Evolutionary conservation across 2,329 filamentous ascomycete species (phyloP).

Genomic region (Trichoderma atroviride): DNA sequence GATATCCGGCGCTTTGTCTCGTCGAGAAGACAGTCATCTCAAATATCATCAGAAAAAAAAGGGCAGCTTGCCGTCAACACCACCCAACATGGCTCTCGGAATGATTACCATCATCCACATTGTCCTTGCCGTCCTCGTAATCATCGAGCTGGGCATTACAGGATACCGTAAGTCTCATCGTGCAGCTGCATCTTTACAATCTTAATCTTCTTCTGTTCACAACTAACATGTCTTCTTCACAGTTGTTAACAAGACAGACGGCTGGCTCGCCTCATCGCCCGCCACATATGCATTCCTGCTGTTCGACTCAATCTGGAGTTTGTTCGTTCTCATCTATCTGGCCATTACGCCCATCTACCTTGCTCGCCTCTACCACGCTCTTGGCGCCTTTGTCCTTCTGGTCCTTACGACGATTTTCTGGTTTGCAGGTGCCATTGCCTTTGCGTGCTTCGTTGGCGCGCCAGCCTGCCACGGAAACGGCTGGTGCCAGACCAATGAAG

Average conservation of each 20-base stretch:
- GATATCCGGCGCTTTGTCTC: neutral
- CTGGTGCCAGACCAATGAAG: slow-evolving; percentile 63
- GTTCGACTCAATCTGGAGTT: slow-evolving; percentile 76
- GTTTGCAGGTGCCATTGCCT: slow-evolving; percentile 82
- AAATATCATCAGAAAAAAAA: neutral
- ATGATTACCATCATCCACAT: slow-evolving; percentile 66
- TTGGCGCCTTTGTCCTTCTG: slow-evolving; percentile 68
- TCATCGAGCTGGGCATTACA: slow-evolving; percentile 75
- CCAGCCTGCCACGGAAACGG: slow-evolving; percentile 54
- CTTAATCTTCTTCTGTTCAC: too few species aligned
- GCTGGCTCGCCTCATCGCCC: slow-evolving; percentile 44
- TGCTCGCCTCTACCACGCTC: slow-evolving; percentile 62
- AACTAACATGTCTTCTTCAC: neutral
- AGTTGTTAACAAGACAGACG: slow-evolving; percentile 28
- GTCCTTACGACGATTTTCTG: slow-evolving; percentile 80
- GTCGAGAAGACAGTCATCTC: neutral
- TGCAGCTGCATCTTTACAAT: too few species aligned
- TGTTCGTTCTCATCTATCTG: slow-evolving; percentile 72
- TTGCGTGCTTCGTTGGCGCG: slow-evolving; percentile 66
- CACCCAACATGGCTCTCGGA: slow-evolving; percentile 52
- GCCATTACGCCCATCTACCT: slow-evolving; percentile 67
- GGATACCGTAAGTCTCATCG: slow-evolving; percentile 64
- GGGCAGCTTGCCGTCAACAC: neutral
- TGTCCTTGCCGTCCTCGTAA: slow-evolving; percentile 66
- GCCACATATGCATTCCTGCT: slow-evolving; percentile 73